A percentile compares a stretch with the other conserved stretches of the same genome.
phyloP scores from a whole-genome alignment of 345 rosid genomes.

The Aethionema arabicum region DNA sequence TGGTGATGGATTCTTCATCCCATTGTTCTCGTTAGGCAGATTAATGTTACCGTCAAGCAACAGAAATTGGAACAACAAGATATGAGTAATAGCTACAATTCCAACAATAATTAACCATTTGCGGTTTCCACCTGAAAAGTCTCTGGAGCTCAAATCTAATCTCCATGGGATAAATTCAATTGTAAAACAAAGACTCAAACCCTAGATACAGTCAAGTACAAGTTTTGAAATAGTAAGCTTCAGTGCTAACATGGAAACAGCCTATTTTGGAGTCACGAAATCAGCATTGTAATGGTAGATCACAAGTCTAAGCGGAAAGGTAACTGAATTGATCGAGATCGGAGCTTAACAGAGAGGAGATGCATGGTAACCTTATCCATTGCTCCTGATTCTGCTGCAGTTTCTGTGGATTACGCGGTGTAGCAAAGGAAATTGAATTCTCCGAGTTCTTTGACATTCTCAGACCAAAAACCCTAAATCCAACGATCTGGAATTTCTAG shows the following conservation, averaged over 20 bases:
- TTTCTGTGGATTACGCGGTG: conserved; percentile 53
- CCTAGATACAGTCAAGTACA: conserved; percentile 12
- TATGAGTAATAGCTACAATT: conserved; percentile 53
- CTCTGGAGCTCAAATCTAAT: conserved; percentile 37
- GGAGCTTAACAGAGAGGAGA: neutral
- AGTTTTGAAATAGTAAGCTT: neutral
- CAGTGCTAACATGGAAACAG: too few relatives aligned
- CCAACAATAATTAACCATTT: conserved; percentile 61
- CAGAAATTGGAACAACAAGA: conserved; percentile 58
- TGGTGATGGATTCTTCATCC: conserved; percentile 40
- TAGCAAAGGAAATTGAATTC: conserved; percentile 48
- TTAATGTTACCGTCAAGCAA: conserved; percentile 67
- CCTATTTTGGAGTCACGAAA: too few relatives aligned
- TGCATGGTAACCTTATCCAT: neutral
- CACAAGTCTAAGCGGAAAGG: neutral
- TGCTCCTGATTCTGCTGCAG: conserved; percentile 48
- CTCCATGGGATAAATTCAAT: conserved; percentile 43
- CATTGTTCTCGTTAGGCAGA: conserved; percentile 41
- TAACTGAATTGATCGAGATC: too few relatives aligned
- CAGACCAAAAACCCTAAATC: neutral
- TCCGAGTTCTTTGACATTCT: conserved; percentile 76
- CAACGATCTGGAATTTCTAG: neutral
- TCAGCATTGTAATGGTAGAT: neutral
- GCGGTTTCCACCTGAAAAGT: conserved; percentile 41
- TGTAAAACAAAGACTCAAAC: conserved; percentile 24